A percentile compares a stretch with the other conserved stretches of the same genome.
phyloP scores from a whole-genome alignment of 2,329 filamentous ascomycete genomes.

The Trichoderma gracile region DNA sequence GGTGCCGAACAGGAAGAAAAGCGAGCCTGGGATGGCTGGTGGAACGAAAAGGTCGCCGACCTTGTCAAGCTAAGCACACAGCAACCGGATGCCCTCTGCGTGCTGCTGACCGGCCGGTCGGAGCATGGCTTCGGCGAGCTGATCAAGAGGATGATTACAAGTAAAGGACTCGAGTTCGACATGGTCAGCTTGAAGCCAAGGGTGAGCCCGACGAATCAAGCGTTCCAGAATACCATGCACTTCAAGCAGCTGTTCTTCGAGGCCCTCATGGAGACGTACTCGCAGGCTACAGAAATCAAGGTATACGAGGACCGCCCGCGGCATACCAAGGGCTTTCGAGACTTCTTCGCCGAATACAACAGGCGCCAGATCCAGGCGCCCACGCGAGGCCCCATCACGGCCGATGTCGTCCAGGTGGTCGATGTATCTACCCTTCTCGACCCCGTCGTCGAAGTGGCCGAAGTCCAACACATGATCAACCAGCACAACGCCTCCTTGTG shows the following conservation, averaged over 20 bases:
- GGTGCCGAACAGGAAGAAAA: slow-evolving; percentile 80
- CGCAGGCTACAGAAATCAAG: slow-evolving; percentile 76
- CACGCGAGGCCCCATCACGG: slow-evolving; percentile 64
- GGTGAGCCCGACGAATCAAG: slow-evolving; percentile 76
- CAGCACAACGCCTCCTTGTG: slow-evolving; percentile 67
- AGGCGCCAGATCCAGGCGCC: slow-evolving; percentile 50
- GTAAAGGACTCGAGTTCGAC: slow-evolving; percentile 82
- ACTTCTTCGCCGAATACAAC: slow-evolving; percentile 82
- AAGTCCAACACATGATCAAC: slow-evolving; percentile 88
- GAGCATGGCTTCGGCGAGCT: slow-evolving; percentile 76
- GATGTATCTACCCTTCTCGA: slow-evolving; percentile 74
- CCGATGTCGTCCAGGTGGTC: slow-evolving; percentile 83
- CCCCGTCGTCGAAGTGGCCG: slow-evolving; percentile 75
- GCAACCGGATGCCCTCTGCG: slow-evolving; percentile 80
- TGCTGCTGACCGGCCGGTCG: slow-evolving; percentile 83
- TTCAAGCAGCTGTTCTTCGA: slow-evolving; percentile 89
- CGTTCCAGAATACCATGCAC: slow-evolving; percentile 78
- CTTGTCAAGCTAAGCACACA: slow-evolving; percentile 78
- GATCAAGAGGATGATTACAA: slow-evolving; percentile 75
- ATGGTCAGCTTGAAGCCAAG: slow-evolving; percentile 85
- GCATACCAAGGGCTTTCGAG: slow-evolving; percentile 78
- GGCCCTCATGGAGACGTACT: slow-evolving; percentile 83
- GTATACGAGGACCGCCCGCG: slow-evolving; percentile 67
- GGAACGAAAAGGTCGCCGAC: slow-evolving; percentile 88
- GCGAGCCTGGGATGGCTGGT: slow-evolving; percentile 87